Conservation (phyloP, 1,284 basidiomycete genomes). For the Leccinum subspadiceum region DNA sequence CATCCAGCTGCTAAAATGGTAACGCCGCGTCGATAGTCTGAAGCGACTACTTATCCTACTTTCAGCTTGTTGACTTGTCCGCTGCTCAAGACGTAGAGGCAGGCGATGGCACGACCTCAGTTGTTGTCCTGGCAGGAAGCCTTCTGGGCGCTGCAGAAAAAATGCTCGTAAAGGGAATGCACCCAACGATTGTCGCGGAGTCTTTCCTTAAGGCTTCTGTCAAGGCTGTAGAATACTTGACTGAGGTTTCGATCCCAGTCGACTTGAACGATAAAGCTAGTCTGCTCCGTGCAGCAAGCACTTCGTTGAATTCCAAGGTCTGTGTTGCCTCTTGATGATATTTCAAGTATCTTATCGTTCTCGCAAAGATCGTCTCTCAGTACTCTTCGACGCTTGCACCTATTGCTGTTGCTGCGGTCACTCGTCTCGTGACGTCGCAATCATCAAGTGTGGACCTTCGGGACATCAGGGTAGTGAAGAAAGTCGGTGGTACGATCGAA, state of each 20-base stretch:
- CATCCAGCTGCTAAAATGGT: conserved; percentile 99
- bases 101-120: conserved; percentile 98
- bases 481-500: conserved; percentile 98
- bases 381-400: conserved; percentile 97
- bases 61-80: conserved; percentile 92
- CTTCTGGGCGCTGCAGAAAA: conserved; percentile 95
- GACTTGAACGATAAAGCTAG: conserved; percentile 88
- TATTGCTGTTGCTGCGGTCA: conserved; percentile 96
- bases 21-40: conserved; percentile 18
- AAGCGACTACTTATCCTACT: conserved; percentile 11
- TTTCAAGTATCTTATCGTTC: conserved; percentile 11
- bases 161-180: conserved; percentile 95
- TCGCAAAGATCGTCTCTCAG: conserved; percentile 90
- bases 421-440: conserved; percentile 80
- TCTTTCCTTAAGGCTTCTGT: conserved; percentile 90
- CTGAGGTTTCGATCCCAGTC: conserved; percentile 91
- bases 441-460: conserved; percentile 95
- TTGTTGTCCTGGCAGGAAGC: conserved; percentile 95
- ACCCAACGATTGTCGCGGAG: conserved; percentile 97
- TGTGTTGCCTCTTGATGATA: conserved; percentile 8
- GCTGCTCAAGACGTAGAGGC: conserved; percentile 99
- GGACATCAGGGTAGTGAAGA: conserved; percentile 96
- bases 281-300: conserved; percentile 90
- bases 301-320: conserved; percentile 95
- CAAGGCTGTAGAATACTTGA: conserved; percentile 94